Evolutionary conservation across 805 yeast species (phyloP), one percentile per base, ranked within the genome.

Genomic region (Nakazawaea holstii): DNA sequence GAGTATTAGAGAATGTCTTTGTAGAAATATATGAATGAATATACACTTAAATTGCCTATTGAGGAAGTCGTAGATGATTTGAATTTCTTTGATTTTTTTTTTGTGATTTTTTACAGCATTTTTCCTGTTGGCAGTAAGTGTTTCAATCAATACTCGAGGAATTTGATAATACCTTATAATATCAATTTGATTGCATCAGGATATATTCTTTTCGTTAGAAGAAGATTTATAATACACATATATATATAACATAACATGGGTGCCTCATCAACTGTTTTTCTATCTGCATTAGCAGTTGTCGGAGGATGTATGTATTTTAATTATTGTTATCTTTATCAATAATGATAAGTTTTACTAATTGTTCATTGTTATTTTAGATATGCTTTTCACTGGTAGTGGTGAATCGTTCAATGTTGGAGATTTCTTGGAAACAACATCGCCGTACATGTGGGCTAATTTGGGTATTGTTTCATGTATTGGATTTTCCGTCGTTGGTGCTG

Each of bases 391-490:
- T 52, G 96, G 95, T 44, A 82, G 88, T 51, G 98, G 98, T 40
- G 95, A 90, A 64, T 75, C 81, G 45, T 94, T 94, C 74, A 87
- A 94, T 66, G 81, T 94, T 49, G 99, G 99, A 45, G 82, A 82
- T 55, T 91, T 92, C 61, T 76, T 94, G 55, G 80, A 82, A 55
- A 73, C 84, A 33, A 81, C 94, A 2, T 89, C 97, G 20, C 99
- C 99, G 6, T 94, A 94, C 64, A 79, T 94, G 84, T 94, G 98
- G 98, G 98, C 97, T 28, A 78, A 79, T 53, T 67, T 90, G 53
- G 99, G 99, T 47, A 89, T 94, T 53, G 84, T 87, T 13, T 69
- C 82, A 44, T 92, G 99, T 69, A 90, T 95, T 56, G 98, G 98
- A 11, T 76, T 94, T 50, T 84, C 95, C 42, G 97, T 94, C 13